Evolutionary conservation across 2,329 filamentous ascomycete genomes (phyloP).

Genomic region (Aspergillus novofumigatus): DNA sequence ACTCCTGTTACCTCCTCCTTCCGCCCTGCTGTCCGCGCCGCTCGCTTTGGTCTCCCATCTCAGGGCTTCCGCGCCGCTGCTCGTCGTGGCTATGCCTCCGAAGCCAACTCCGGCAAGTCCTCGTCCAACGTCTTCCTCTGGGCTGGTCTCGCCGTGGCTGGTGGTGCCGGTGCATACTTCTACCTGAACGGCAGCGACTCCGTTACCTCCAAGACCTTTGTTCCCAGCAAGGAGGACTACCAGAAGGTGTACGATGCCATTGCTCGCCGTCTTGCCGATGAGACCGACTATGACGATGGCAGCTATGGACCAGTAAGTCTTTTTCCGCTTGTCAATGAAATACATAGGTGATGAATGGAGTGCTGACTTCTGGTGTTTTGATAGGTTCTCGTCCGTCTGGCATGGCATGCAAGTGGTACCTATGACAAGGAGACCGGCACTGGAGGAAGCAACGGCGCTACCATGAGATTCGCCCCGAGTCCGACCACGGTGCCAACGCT

Average conservation of each 20-base stretch:
- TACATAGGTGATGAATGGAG: background rate
- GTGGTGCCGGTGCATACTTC: conserved; percentile 64
- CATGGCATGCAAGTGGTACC: conserved; percentile 92
- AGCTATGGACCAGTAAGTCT: conserved; percentile 74
- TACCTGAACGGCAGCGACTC: conserved; percentile 49
- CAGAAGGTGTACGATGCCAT: conserved; percentile 92
- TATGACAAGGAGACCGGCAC: conserved; percentile 84
- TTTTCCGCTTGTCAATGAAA: background rate
- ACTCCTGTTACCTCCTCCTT: conserved; percentile 33
- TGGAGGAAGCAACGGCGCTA: conserved; percentile 92
- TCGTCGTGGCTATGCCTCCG: conserved; percentile 76
- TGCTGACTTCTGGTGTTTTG: conserved; percentile 2
- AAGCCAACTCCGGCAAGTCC: conserved; percentile 51
- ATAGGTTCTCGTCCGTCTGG: conserved; percentile 72
- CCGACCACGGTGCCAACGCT: conserved; percentile 88
- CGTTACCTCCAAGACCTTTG: conserved; percentile 52
- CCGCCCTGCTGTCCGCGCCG: conserved; percentile 49
- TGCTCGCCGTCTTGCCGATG: conserved; percentile 73
- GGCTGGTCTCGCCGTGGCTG: conserved; percentile 56
- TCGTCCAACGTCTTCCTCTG: conserved; percentile 53
- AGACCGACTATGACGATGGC: conserved; percentile 94
- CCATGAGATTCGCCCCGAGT: conserved; percentile 90
- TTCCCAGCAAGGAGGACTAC: conserved; percentile 79
- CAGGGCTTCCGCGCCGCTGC: conserved; percentile 69
- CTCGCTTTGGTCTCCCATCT: conserved; percentile 54